Evolutionary conservation across 176 grass and related monocot species (phyloP), one percentile per base, ranked within the genome.

Genomic region (Guadua angustifolia): DNA sequence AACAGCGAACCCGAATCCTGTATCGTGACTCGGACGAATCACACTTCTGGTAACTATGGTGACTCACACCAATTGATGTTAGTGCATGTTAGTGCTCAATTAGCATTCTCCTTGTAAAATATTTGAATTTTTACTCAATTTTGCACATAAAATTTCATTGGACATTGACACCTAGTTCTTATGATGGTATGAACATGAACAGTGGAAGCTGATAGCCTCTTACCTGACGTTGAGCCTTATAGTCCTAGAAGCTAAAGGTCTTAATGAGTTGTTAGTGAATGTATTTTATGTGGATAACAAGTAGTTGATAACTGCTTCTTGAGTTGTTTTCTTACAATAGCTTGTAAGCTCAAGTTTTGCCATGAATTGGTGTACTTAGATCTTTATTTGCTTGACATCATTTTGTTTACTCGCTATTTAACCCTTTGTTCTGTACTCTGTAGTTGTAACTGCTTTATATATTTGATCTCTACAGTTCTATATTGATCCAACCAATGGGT

Each of bases 401-500:
- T 83, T 82, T 59, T 77, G 22, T 36, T 84, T 80, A 75, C 22
- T 83, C 83, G 76, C 44, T 36, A n/a, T 44, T 67, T 72, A 81
- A 43, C 44, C 55, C 9, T 66, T 46, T 74, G 50, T 82, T 66
- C 50, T 53, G 39, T 50, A 76, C 78, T 66, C 50, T 53, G 39
- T 50, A 76, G 21, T 55, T 64, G 52, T 87, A 47, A 89, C 43
- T n/a, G 5, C 11, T 77, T 15, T 29, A 16, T 45, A 47, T 19
- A 75, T 86, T 78, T 82, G 51, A 69, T 94, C 5, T 50, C n/a
- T 53, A 52, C 92, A 94, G 92, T 89, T 87, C 78, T 94, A 91
- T 85, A 87, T 92, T 85, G 92, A 94, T 81, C 89, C 92, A 79
- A 78, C 68, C 36, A 82, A 81, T 85, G 82, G 63, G 73, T 94